Conservation (phyloP, 192 early-diverging fungal species). For the Allomyces macrogynus region DNA sequence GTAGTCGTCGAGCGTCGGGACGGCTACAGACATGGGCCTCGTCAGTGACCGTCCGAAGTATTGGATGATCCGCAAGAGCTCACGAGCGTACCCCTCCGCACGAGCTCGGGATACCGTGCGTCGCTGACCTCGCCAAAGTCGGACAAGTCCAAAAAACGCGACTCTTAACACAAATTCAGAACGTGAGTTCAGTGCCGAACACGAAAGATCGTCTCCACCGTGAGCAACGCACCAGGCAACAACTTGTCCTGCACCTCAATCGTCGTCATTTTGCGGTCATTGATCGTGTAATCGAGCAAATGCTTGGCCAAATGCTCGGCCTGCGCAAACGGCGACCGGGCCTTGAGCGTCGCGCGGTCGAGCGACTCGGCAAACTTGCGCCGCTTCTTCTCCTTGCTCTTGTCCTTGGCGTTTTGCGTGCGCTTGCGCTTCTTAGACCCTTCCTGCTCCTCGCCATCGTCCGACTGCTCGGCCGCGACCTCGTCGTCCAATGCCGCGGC, state of each 20-base stretch:
- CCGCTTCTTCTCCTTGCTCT: not conserved
- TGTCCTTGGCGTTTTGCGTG: not conserved
- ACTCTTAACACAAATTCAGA: not conserved
- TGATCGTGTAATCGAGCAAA: not conserved
- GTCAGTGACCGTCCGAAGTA: too few species aligned
- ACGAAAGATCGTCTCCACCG: too few species aligned
- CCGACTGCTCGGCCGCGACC: not conserved
- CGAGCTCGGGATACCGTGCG: not conserved
- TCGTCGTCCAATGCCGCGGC: not conserved
- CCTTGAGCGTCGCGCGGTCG: not conserved
- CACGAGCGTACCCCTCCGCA: not conserved
- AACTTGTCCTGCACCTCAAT: not conserved
- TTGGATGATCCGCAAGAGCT: not conserved
- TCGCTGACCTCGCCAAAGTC: not conserved
- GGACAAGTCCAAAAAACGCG: not conserved
- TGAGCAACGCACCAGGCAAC: not conserved
- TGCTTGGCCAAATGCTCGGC: not conserved
- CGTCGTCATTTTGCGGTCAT: not conserved
- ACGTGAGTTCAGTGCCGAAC: too few species aligned
- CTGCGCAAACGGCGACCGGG: not conserved
- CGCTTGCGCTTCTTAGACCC: not conserved
- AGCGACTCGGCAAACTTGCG: not conserved
- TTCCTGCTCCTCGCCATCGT: not conserved
- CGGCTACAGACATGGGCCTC: too few species aligned
- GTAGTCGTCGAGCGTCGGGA: too few species aligned